phyloP scores from a whole-genome alignment of 352 stramenopile genomes.

The Pelagophyceae sp. region DNA sequence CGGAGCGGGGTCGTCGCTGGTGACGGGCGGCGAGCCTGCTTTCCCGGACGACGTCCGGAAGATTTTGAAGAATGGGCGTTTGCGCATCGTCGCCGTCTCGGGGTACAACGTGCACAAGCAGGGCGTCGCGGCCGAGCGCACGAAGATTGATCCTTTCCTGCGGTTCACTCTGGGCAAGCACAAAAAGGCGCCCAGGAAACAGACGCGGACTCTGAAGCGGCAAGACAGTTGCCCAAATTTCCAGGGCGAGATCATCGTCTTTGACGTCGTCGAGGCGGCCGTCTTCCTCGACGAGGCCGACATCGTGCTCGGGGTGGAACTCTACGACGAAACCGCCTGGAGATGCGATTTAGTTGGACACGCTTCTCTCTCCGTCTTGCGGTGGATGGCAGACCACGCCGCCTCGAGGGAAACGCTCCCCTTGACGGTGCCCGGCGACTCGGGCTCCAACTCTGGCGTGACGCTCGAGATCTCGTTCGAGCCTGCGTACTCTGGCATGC shows the following conservation, averaged over 20 bases:
- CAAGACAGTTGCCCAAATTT: slow-evolving; percentile 63
- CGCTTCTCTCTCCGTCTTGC: slow-evolving; percentile 56
- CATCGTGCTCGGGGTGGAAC: slow-evolving; percentile 50
- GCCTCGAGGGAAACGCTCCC: slow-evolving; percentile 52
- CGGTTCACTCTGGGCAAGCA: slow-evolving; percentile 63
- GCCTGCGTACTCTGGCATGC: slow-evolving; percentile 60
- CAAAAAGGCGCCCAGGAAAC: slow-evolving; percentile 57
- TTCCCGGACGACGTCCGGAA: slow-evolving; percentile 27
- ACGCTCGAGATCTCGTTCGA: slow-evolving; percentile 43
- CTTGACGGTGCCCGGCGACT: slow-evolving; percentile 42
- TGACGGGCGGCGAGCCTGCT: not conserved
- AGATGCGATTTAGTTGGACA: slow-evolving; percentile 68
- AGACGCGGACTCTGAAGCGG: slow-evolving; percentile 70
- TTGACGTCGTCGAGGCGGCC: slow-evolving; percentile 65
- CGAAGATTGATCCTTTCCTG: slow-evolving; percentile 66
- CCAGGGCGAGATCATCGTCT: slow-evolving; percentile 63
- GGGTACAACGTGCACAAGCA: slow-evolving; percentile 54
- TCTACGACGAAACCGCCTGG: slow-evolving; percentile 73
- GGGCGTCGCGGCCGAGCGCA: slow-evolving; percentile 28
- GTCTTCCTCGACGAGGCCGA: slow-evolving; percentile 54
- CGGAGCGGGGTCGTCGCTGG: not conserved
- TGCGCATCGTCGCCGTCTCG: slow-evolving; percentile 62
- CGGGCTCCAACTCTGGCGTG: slow-evolving; percentile 19
- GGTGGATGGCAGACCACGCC: slow-evolving; percentile 58
- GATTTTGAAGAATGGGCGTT: slow-evolving; percentile 47